Conservation (phyloP, 352 stramenopile genomes). For the Phytophthora parvispora region DNA sequence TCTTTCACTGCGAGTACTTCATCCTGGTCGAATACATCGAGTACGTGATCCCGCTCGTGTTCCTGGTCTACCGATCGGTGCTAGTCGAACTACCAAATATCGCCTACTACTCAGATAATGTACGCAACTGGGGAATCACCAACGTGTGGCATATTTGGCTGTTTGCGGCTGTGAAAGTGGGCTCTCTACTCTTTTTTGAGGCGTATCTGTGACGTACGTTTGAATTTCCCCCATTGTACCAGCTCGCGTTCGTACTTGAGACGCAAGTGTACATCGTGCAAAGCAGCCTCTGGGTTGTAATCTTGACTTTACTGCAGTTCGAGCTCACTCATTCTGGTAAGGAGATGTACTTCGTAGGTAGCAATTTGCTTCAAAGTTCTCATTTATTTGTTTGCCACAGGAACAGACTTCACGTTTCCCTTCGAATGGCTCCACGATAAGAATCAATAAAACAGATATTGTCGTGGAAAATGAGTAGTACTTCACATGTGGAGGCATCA, state of each 20-base stretch:
- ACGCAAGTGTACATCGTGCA: background rate
- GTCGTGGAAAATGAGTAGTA: no score
- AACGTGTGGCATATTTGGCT: background rate
- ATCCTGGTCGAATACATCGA: constrained; percentile 45
- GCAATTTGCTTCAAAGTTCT: no score
- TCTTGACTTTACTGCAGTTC: background rate
- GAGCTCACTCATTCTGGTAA: background rate
- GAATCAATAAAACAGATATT: no score
- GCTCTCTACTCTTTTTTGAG: background rate
- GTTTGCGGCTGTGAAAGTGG: background rate
- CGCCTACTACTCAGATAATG: constrained; percentile 31
- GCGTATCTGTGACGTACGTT: background rate
- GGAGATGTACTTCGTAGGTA: no score
- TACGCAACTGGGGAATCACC: background rate
- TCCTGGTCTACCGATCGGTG: constrained; percentile 30
- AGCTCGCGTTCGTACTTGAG: background rate
- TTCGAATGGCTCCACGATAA: no score
- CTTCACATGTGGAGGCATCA: no score
- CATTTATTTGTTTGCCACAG: no score
- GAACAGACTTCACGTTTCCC: no score
- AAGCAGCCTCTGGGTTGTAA: background rate
- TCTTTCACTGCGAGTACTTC: constrained; percentile 43
- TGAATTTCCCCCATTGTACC: background rate
- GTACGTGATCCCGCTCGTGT: constrained; percentile 40
- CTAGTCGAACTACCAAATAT: constrained; percentile 42